Evolutionary conservation across 2,329 filamentous ascomycete species (phyloP), one percentile per base, ranked within the genome.

Genomic region (Geoglossum cookeanum): DNA sequence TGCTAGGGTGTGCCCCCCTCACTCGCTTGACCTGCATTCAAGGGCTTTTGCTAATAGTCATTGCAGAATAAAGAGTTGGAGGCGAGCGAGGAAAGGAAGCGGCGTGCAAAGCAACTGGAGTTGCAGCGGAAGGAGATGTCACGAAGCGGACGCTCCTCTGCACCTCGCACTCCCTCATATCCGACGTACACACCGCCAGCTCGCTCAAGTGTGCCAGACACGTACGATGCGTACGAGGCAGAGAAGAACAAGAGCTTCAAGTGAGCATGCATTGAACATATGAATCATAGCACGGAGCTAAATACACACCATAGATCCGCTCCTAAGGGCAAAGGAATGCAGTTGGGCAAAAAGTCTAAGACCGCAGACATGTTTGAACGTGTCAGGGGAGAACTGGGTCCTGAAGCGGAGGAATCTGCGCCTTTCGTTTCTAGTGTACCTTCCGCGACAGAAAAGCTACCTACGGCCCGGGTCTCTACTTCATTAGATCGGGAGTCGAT

Each of bases 341-440:
- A 97, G 71, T 77, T 98, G 58, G 92, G 92, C 71, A 97, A 97
- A 77, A 98, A 98, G 75, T 94, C 87, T 60, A 97, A 97, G 76
- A 90, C 87, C 27, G 94, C 86, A 33, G 91, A 94, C 69, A 95
- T 97, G 78, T 97, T 94, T 68, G 91, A 97, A 71, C 86, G 90
- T 65, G 90, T 98, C 37, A 84, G 89, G 63, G 87, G 87, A 59
- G 91, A 97, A 62, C 77, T 97, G 67, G 90, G 89, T n/a, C 78
- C 84, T 42, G 88, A 94, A 66, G 81, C 81, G 42, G 89, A 95
- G 67, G 83, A 89, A 58, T 71, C 72, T 57, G 71, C 71, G 48
- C 88, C 88, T 42, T 76, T 94, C 30, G 82, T 91, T 17, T 74
- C 80, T 35, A 75, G 76, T 42, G 71, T 78, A 49, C 70, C 78